These are phyloP conservation scores for Coemansia reversa DNA, from an alignment of 192 early-diverging fungal species.

Conservation along the genomic window DNA sequence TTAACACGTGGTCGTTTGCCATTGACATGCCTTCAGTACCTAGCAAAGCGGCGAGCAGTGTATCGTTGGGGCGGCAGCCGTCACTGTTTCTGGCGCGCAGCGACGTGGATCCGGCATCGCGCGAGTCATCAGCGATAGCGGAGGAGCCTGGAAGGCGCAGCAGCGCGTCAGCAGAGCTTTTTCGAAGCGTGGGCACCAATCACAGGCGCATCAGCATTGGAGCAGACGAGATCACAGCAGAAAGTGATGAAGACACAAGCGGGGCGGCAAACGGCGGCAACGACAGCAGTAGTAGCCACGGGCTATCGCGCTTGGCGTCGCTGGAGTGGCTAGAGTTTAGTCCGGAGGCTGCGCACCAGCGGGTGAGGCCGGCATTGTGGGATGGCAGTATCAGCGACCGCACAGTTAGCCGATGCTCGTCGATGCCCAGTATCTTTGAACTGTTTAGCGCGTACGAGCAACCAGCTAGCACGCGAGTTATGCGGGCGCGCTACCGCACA, in stretches of 20 bases:
- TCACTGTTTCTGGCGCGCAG: not conserved
- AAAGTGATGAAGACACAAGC: not conserved
- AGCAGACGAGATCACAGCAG: constrained; percentile 7
- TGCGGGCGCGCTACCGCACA: not conserved
- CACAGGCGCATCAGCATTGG: constrained; percentile 5
- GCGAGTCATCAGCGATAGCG: not conserved
- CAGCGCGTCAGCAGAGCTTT: not conserved
- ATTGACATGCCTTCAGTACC: not conserved
- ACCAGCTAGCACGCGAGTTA: not conserved
- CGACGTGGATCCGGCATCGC: not conserved
- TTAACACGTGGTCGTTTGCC: constrained; percentile 41
- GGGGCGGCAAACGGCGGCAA: not conserved
- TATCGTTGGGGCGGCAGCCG: not conserved
- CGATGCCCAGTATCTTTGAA: constrained; percentile 15
- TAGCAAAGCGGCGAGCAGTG: not conserved
- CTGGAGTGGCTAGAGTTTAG: not conserved
- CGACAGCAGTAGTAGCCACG: constrained; percentile 2
- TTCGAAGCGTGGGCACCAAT: not conserved
- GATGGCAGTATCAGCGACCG: constrained; percentile 17
- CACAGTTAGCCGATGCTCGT: constrained; percentile 7
- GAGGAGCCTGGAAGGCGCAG: not conserved
- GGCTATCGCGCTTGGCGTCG: not conserved
- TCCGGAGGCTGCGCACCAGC: not conserved
- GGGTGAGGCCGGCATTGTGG: not conserved
- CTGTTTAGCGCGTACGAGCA: not conserved